phyloP scores from a whole-genome alignment of 2,329 filamentous ascomycete species.

The Stachybotrys elegans region DNA sequence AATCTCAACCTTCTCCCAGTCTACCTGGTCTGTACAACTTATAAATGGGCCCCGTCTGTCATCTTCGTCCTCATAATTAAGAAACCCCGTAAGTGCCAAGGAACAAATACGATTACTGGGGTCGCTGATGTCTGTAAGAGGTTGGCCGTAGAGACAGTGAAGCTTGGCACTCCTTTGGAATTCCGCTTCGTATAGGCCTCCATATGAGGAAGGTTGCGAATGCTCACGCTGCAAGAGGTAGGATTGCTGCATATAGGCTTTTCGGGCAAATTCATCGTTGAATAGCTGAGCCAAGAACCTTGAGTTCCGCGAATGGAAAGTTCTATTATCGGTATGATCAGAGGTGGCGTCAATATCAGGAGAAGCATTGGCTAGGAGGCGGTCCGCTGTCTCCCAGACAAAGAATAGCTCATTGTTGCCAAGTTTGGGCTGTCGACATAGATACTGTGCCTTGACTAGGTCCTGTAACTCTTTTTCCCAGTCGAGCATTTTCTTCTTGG shows the following conservation, averaged over 20 bases:
- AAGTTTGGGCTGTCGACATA: no score
- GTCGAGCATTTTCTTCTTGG: no score
- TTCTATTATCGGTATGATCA: constrained; percentile 29
- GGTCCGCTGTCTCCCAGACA: constrained; percentile 40
- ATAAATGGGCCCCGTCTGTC: constrained; percentile 69
- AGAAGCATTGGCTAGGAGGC: constrained; percentile 40
- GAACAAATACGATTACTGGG: constrained; percentile 42
- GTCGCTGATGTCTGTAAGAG: constrained; percentile 36
- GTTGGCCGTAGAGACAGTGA: constrained; percentile 62
- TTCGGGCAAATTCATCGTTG: constrained; percentile 41
- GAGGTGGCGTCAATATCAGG: constrained; percentile 23
- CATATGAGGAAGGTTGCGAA: constrained; percentile 26
- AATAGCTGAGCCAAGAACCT: constrained; percentile 40
- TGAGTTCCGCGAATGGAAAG: constrained; percentile 43
- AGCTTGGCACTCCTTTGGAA: constrained; percentile 66
- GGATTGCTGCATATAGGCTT: constrained; percentile 59
- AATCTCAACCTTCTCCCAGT: constrained; percentile 78
- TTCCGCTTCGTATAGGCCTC: constrained; percentile 13
- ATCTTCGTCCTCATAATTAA: constrained; percentile 58
- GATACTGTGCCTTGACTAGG: no score
- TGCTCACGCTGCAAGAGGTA: constrained; percentile 49
- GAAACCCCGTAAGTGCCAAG: constrained; percentile 60
- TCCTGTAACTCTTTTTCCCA: no score
- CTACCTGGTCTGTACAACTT: constrained; percentile 56
- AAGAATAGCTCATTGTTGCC: constrained; percentile 45